phyloP scores from a whole-genome alignment of 208 protist species.

The Leishmania lainsoni region DNA sequence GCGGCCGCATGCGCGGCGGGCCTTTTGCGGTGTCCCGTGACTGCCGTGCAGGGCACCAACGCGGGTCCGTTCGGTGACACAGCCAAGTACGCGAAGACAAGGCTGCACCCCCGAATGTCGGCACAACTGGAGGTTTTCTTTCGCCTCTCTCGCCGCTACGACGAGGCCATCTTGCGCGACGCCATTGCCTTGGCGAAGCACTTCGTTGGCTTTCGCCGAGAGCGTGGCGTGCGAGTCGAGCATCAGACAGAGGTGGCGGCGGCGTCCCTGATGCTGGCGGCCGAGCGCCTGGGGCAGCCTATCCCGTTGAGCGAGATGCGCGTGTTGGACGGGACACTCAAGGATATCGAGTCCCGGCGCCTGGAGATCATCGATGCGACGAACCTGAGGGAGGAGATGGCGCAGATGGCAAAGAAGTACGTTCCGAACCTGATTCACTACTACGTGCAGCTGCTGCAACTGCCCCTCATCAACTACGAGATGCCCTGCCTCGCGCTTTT shows the following conservation, averaged over 20 bases:
- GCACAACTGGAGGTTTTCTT: constrained; percentile 57
- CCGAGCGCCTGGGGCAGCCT: constrained; percentile 53
- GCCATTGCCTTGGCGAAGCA: constrained; percentile 51
- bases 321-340: constrained; percentile 56
- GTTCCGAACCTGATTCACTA: constrained; percentile 49
- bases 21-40: constrained; percentile 16
- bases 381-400: constrained; percentile 39
- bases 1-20: constrained; percentile 46
- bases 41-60: not conserved
- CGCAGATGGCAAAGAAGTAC: constrained; percentile 34
- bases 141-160: constrained; percentile 41
- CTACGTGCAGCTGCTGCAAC: constrained; percentile 67
- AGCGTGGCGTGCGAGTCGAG: constrained; percentile 50
- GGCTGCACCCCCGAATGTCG: constrained; percentile 52
- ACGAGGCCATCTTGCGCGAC: constrained; percentile 41
- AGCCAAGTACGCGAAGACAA: constrained; percentile 39
- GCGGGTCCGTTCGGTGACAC: constrained; percentile 9
- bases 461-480: constrained; percentile 62
- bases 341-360: constrained; percentile 58
- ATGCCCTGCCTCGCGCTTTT: constrained; percentile 50
- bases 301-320: constrained; percentile 69
- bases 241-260: constrained; percentile 58
- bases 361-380: constrained; percentile 52
- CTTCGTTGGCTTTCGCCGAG: constrained; percentile 60
- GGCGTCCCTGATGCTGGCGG: constrained; percentile 74